Conservation (phyloP, 768 basidiomycete species). For the Hemileccinum rubropunctum region DNA sequence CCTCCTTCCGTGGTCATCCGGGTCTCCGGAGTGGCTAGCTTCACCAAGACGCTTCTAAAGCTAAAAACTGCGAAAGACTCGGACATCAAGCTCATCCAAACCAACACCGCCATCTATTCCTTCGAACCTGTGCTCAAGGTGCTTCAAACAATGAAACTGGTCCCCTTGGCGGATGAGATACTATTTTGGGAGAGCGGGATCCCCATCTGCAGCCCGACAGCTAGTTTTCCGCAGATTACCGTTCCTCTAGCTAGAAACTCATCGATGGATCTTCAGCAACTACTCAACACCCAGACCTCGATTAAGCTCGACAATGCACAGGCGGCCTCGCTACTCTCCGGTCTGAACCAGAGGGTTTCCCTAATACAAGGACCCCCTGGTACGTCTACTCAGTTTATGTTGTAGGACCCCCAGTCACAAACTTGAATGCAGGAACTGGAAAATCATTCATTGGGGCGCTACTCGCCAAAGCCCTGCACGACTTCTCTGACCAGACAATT, state of each 20-base stretch:
- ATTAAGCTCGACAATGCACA: slow-evolving; percentile 56
- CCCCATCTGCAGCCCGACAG: slow-evolving; percentile 9
- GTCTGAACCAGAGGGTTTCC: slow-evolving; percentile 54
- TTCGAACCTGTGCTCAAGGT: slow-evolving; percentile 61
- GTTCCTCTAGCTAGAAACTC: slow-evolving; percentile 31
- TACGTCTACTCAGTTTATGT: slow-evolving; percentile 26
- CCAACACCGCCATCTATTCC: slow-evolving; percentile 60
- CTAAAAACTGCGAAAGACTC: slow-evolving; percentile 32
- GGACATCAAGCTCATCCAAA: slow-evolving; percentile 47
- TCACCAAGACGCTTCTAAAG: slow-evolving; percentile 37
- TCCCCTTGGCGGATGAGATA: slow-evolving; percentile 52
- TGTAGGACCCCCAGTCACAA: background rate
- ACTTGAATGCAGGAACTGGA: slow-evolving; percentile 51
- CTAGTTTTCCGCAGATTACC: slow-evolving; percentile 24
- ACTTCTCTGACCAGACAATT: slow-evolving; percentile 44
- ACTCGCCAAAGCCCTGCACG: slow-evolving; percentile 56
- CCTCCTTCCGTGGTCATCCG: slow-evolving; percentile 54
- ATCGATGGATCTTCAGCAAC: slow-evolving; percentile 36
- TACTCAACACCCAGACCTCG: slow-evolving; percentile 37
- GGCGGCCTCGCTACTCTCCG: slow-evolving; percentile 41
- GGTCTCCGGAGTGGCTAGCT: slow-evolving; percentile 42
- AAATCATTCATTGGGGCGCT: slow-evolving; percentile 72
- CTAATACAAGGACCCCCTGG: slow-evolving; percentile 74
- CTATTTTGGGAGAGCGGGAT: slow-evolving; percentile 47
- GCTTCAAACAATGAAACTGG: slow-evolving; percentile 42